Evolutionary conservation across 257 asterid genomes (phyloP).

Genomic region (Nicotiana benthamiana): DNA sequence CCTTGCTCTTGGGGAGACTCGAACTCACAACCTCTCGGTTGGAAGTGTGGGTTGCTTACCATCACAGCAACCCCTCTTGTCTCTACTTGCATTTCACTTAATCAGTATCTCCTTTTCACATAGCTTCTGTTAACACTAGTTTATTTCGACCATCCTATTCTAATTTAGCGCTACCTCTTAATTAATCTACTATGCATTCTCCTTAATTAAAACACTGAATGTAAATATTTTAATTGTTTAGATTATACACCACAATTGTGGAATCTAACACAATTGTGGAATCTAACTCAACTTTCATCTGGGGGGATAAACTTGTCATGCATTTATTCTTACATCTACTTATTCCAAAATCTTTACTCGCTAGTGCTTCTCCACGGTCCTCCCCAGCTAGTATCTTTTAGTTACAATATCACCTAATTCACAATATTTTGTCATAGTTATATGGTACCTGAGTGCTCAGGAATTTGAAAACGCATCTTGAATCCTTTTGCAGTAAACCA

Average conservation of each 20-base stretch:
- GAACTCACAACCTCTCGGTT: too few relatives aligned
- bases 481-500: constrained; percentile 46
- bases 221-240: background rate
- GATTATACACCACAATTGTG: background rate
- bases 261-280: background rate
- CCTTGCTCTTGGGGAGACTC: too few relatives aligned
- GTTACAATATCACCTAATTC: background rate
- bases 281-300: background rate
- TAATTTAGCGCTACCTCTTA: too few relatives aligned
- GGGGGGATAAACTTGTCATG: background rate
- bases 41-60: too few relatives aligned
- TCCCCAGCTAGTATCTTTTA: background rate
- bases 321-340: background rate
- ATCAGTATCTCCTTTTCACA: too few relatives aligned
- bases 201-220: background rate
- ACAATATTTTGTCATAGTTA: too few relatives aligned
- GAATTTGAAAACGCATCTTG: constrained; percentile 27
- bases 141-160: too few relatives aligned
- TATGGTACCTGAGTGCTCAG: background rate
- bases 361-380: background rate
- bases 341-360: background rate
- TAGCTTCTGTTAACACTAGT: too few relatives aligned
- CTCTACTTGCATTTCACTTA: too few relatives aligned
- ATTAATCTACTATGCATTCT: background rate
- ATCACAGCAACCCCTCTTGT: too few relatives aligned